Base-by-base conservation (phyloP, 1,139 yeast species). In the Magnusiomyces fungicola region DNA sequence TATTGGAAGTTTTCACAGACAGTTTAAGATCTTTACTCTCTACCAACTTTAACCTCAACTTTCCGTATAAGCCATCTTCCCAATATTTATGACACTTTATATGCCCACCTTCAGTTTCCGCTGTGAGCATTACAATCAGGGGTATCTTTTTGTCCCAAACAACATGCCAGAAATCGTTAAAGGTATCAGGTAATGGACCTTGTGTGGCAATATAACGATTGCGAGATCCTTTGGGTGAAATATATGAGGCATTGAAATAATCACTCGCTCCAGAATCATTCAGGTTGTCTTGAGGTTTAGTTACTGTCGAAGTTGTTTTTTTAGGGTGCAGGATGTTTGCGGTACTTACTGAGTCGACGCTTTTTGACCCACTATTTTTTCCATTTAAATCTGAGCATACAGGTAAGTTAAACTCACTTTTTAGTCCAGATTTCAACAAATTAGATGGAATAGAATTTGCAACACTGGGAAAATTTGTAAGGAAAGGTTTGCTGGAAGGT, bases 91-190 rank as follows among this genome's bases (percentile, higher is more conserved):
- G 80, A 60, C 81, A 75, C 62, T 79, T 79, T 46, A 71, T 68
- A 56, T 71, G 63, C 2, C 79, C 78, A 32, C 76, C 70, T 55
- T 80, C 84, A 36, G 67, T 66, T 41, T 72, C 70, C 6, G 80
- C 75, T 45, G 90, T 86, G 49, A 87, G 71, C 62, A 90, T 84
- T 19, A 88, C 71, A 48, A 87, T 81, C 4, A 84, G 71, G 24
- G 81, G 79, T 10, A 80, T 76, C 1, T 75, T 66, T 54, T 84
- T 78, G 44, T 78, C 72, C 73, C 81, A 74, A 0, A 84, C 74
- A 48, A 84, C 83, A 58, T 79, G 78, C 94, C 95, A 88, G 61
- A 87, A 87, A 62, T 87, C 96, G 14, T 79, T 81, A 52, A 83
- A 74, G 0, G 96, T 85, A 22, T 81, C 78, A 2, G 81, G 79